Evolutionary conservation across 495 filamentous ascomycete species (phyloP).

Genomic region (Aspergillus biplanus): DNA sequence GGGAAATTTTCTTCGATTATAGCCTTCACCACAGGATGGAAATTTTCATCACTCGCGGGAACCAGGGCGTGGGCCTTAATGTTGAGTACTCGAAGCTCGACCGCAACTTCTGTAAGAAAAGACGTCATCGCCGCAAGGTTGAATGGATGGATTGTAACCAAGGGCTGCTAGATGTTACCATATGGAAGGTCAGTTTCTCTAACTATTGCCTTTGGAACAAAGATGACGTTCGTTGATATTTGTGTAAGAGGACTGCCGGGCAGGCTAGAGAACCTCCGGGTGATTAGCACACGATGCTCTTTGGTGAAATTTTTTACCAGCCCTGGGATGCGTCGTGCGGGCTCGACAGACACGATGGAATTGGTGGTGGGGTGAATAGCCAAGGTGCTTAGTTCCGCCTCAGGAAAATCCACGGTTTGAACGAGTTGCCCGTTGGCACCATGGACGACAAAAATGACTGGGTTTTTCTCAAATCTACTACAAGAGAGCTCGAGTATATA

Average conservation of each 20-base stretch:
- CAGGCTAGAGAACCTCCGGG: neutral
- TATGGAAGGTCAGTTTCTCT: neutral
- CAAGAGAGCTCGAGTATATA: neutral
- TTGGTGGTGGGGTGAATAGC: neutral
- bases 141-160: neutral
- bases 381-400: neutral
- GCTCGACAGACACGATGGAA: neutral
- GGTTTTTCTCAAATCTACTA: neutral
- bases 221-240: neutral
- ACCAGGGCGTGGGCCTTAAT: neutral
- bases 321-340: neutral
- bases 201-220: neutral
- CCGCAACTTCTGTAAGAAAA: neutral
- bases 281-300: neutral
- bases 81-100: neutral
- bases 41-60: neutral
- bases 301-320: neutral
- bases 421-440: neutral
- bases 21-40: neutral
- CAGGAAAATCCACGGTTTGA: neutral
- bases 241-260: neutral
- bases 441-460: neutral
- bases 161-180: neutral
- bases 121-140: neutral
- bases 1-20: neutral